phyloP scores from a whole-genome alignment of 2,329 filamentous ascomycete species.

The Colletotrichum tofieldiae region DNA sequence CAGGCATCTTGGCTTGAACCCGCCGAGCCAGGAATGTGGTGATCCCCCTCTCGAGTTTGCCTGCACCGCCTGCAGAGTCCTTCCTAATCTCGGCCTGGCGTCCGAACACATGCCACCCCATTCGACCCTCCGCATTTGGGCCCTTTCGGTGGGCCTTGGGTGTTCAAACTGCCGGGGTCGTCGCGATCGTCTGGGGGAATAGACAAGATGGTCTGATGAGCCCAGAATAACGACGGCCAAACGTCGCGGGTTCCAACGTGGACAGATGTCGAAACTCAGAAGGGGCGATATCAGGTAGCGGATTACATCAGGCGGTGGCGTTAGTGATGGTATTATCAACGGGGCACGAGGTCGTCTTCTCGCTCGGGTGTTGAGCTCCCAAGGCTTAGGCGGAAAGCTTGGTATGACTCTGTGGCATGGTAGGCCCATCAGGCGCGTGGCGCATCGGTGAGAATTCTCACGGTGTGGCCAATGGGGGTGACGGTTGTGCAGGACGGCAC shows the following conservation, averaged over 20 bases:
- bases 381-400: slow-evolving; percentile 36
- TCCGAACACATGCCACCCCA: slow-evolving; percentile 37
- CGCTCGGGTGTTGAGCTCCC: slow-evolving; percentile 9
- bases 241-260: slow-evolving; percentile 16
- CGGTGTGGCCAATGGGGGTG: slow-evolving; percentile 11
- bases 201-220: slow-evolving; percentile 30
- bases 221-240: slow-evolving; percentile 17
- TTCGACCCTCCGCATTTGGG: slow-evolving; percentile 38
- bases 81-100: slow-evolving; percentile 35
- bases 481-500: slow-evolving; percentile 3
- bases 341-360: slow-evolving; percentile 19
- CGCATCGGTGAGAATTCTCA: slow-evolving; percentile 4
- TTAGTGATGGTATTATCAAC: not conserved
- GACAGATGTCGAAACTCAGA: not conserved
- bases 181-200: slow-evolving; percentile 25
- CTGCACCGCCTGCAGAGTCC: slow-evolving; percentile 35
- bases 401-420: slow-evolving; percentile 27
- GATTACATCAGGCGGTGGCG: slow-evolving; percentile 1
- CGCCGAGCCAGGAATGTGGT: slow-evolving; percentile 33
- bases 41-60: slow-evolving; percentile 29
- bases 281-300: not conserved
- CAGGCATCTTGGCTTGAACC: slow-evolving; percentile 36
- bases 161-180: slow-evolving; percentile 24
- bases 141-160: slow-evolving; percentile 17
- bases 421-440: slow-evolving; percentile 10